Evolutionary conservation across 352 stramenopile genomes (phyloP), one percentile per base, ranked within the genome.

Genomic region (Thraustochytrium sp.): DNA sequence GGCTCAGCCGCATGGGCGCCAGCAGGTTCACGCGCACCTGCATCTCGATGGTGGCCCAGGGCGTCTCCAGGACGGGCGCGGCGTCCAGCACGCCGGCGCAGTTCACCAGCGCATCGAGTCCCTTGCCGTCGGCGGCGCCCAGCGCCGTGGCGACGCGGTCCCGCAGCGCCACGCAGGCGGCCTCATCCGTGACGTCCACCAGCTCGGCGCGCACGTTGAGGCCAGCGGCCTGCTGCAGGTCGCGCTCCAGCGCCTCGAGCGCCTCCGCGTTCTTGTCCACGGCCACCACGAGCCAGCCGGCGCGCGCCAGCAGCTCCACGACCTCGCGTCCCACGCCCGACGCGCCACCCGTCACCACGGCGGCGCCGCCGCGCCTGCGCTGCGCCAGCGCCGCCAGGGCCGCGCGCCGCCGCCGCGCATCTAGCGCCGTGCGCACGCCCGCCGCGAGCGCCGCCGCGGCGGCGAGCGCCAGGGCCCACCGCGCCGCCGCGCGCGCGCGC

Each of bases 251-350:
- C 63, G 5, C 13, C n/a, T 18, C 46, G 5, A 80, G 53, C 9
- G 11, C 49, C 11, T 63, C 34, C n/a, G 26, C 68, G 49, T 63
- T 80, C 36, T 75, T 26, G 38, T 80, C 68, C 23, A 72, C 68
- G 36, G 21, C 63, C 29, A 72, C 29, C n/a, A 80, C 68, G 34
- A 23, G 48, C 68, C 68, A 80, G 23, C 51, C 46, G 11, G 21
- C 18, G 16, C 55, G 26, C 26, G 55, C 55, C 18, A 65, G 55
- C 13, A 65, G 26, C 26, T 40, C 34, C 18, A 65, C 55, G 13
- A 29, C 29, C 0, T 29, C 18, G 55, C 55, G 55, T 2, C 55
- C 55, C 26, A 65, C 55, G 26, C 55, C 55, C 34, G 55, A 65
- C 13, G 55, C 55, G 2, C 26, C 55, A 34, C 55, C 55, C 2